Base-by-base conservation (phyloP, 306 rosid genomes). In the Heteromeles arbutifolia region DNA sequence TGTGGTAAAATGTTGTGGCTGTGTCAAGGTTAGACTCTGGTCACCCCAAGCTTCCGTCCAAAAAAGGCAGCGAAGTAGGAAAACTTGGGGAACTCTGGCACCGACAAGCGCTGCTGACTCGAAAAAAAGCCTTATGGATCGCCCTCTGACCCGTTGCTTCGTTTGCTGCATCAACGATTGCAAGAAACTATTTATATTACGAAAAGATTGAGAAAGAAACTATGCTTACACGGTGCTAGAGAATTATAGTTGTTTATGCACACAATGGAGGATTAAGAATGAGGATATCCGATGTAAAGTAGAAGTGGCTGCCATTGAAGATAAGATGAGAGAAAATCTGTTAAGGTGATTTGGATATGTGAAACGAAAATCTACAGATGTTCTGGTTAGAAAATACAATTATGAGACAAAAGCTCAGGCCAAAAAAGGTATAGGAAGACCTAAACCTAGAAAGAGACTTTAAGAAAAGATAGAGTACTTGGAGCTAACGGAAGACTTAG, bases 51-150 rank as follows among this genome's bases (percentile, higher is more conserved):
- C 87, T 87, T 91, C 57, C 82, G 67, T 11, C 89, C 89, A 56
- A 89, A 87, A 87, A 39, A 89, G 93, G 71, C 88, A 81, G 19
- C 80, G 90, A 13, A 91, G 90, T 72, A 87, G 90, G 84, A 81
- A 86, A 75, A 91, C 89, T 83, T 91, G 93, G 78, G 89, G 88
- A 66, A 58, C 41, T 24, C 93, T 90, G 39, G 88, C 85, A 69
- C 90, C 90, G 15, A 90, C 62, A 24, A 90, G 86, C 58, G 88
- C 89, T 77, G 85, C 85, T 10, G 92, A 86, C 76, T 87, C 92
- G 34, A 89, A 79, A 43, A 85, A n/a, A 45, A 90, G 11, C 93
- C 84, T 91, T 89, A 75, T 89, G 88, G 66, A 91, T 12, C 4
- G 93, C 87, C 75, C 93, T 89, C 44, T 26, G 56, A 80, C 88